Evolutionary conservation across 352 stramenopile species (phyloP), one percentile per base, ranked within the genome.

Genomic region (Phytophthora palmivora): DNA sequence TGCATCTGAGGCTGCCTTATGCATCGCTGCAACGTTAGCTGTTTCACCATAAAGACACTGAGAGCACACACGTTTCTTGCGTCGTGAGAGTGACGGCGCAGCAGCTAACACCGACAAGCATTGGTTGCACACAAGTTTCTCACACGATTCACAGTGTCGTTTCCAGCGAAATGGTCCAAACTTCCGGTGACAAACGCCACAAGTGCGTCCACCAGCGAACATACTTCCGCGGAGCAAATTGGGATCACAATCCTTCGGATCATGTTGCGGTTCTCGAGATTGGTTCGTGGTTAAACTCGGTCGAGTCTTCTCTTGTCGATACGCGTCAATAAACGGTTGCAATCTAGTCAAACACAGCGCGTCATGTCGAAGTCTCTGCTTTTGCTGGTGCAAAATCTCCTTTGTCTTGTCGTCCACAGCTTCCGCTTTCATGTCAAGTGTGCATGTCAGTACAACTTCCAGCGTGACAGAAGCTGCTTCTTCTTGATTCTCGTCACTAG

Each of bases 131-230:
- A 89, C 76, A 4, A 68, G 24, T n/a, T 76, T 68, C 10, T 77
- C 55, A 46, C 84, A 94, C 37, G 80, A 51, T 41, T 91, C 76
- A 58, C 84, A 94, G 24, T 74, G 67, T 41, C 83, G 76, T 55
- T 89, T 91, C 81, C 84, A 91, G 16, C 82, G 80, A 60, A 94
- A 94, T 4, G 84, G 74, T n/a, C 82, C 65, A 26, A 94, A 92
- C 24, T 72, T 72, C 16, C 87, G 84, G 36, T 67, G 69, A 55
- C 84, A 94, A 19, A 87, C 71, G 10, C 68, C 63, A 52, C 84
- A 94, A 22, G 63, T 63, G 4, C 37, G 46, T 39, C 49, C 58
- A 32, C 61, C 49, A 22, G 65, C 28, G 16, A 69, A 61, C 33
- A 74, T 49, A 37, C 52, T 66, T 0, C 55, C 43, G 2, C 53